Base-by-base conservation (phyloP, 2,329 filamentous ascomycete species). In the Calonectria henricotiae region DNA sequence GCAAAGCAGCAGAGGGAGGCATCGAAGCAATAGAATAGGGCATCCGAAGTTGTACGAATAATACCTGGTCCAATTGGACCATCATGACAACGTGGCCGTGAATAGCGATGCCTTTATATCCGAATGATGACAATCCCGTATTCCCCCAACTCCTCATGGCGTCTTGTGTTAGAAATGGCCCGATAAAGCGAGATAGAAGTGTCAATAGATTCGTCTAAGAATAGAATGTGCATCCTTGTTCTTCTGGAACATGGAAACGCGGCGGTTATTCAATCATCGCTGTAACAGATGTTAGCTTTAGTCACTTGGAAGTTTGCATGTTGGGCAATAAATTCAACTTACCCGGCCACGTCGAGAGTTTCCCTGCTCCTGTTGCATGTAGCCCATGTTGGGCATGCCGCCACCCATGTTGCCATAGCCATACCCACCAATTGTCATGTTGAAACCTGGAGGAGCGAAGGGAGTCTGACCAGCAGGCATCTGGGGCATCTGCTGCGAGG, bases 301-400 rank as follows among this genome's bases (percentile, higher is more conserved):
- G 43, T 43, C 68, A 54, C 51, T 68, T 62, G 5, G 3, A 15
- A 39, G 7, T 43, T 61, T 49, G n/a, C 30, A 32, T 11, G 67
- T 67, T 66, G 62, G 67, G 70, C 17, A 17, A 23, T 3, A 64
- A 65, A 58, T 65, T 62, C 62, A 68, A 81, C 88, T 84, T 86
- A 90, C 88, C 78, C 89, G 87, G 81, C 89, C 89, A 75, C 89
- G 87, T 80, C 89, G 83, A 73, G 83, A 80, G 80, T 88, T 89
- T 74, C 84, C 85, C 75, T 88, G 87, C 74, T 89, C 88, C 77
- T 90, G 88, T 73, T 86, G 74, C 77, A 81, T 79, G 76, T 88
- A 89, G 20, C 84, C 85, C 81, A 88, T 85, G 66, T 84, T 85
- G 70, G 84, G 86, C 81, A 86, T 84, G 25, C 83, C 81, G n/a